Evolutionary conservation across 225 moss, liverwort and hornwort genomes (phyloP).

Genomic region (Marchantia polymorpha): DNA sequence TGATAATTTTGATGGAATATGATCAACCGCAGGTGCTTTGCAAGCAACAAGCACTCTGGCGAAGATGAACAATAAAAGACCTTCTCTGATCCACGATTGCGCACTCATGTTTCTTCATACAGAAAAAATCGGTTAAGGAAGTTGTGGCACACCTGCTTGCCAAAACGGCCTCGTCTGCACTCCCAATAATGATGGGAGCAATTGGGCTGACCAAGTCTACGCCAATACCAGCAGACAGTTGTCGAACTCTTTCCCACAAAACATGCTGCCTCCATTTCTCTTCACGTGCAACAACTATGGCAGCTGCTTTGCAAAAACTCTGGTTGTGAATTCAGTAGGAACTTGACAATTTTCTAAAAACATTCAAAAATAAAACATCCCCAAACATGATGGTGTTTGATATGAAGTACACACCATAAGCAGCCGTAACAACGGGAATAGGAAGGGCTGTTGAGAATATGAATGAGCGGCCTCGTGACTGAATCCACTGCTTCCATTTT

Average conservation of each 20-base stretch:
- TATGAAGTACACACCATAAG: slow-evolving; percentile 49
- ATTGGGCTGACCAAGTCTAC: slow-evolving; percentile 79
- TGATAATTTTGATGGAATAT: too few species aligned
- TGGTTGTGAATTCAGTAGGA: not conserved
- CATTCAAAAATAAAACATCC: not conserved
- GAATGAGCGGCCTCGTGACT: slow-evolving; percentile 95
- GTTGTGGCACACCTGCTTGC: slow-evolving; percentile 68
- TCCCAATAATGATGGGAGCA: slow-evolving; percentile 81
- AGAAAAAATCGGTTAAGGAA: not conserved
- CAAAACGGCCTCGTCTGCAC: slow-evolving; percentile 68
- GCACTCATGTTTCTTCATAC: slow-evolving; percentile 11
- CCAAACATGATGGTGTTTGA: not conserved
- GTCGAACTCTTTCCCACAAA: slow-evolving; percentile 81
- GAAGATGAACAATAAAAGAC: not conserved
- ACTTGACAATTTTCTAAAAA: not conserved
- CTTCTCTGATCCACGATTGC: not conserved
- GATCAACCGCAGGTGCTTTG: too few species aligned
- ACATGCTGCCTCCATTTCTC: slow-evolving; percentile 83
- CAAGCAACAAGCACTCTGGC: not conserved
- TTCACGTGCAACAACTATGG: slow-evolving; percentile 67
- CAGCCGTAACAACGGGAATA: slow-evolving; percentile 91
- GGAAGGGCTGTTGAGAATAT: slow-evolving; percentile 94
- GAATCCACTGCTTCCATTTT: slow-evolving; percentile 97
- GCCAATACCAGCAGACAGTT: slow-evolving; percentile 74
- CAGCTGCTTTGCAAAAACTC: slow-evolving; percentile 49